A percentile compares a stretch with the other conserved stretches of the same genome.
These are phyloP conservation scores for Candida maltosa DNA, from an alignment of 805 yeast species.

Conservation along the genomic window DNA sequence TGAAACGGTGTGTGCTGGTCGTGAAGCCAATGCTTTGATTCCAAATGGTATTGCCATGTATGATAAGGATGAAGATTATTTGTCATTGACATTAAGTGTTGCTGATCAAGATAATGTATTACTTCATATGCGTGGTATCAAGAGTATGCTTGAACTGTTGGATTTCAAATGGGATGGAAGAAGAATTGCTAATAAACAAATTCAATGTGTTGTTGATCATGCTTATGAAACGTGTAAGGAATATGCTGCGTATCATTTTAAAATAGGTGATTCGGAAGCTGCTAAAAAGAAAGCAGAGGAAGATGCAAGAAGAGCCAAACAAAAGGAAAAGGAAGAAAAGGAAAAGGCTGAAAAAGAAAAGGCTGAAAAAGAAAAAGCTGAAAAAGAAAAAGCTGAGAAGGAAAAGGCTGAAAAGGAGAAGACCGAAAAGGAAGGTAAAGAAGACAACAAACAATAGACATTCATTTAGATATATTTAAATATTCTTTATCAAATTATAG, in stretches of 20 bases:
- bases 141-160: not conserved
- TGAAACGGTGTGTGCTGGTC: conserved; percentile 19
- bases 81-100: conserved; percentile 32
- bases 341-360: too few species aligned
- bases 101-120: conserved; percentile 33
- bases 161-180: not conserved
- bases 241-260: conserved; percentile 18
- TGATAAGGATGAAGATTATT: conserved; percentile 14
- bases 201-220: conserved; percentile 24
- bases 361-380: too few species aligned
- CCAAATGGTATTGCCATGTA: conserved; percentile 29
- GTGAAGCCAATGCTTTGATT: conserved; percentile 27
- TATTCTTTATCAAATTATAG: too few species aligned
- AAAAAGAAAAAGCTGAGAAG: too few species aligned
- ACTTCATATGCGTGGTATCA: conserved; percentile 28
- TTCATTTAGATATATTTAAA: too few species aligned
- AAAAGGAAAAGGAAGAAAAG: conserved; percentile 1
- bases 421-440: too few species aligned
- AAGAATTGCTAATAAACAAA: not conserved
- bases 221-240: conserved; percentile 23
- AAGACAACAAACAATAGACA: too few species aligned
- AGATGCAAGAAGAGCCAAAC: too few species aligned
- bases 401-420: too few species aligned
- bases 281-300: too few species aligned
- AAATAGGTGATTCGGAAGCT: conserved; percentile 4